Evolutionary conservation across 2,329 filamentous ascomycete genomes (phyloP).

Genomic region (Aspergillus fumigatus): DNA sequence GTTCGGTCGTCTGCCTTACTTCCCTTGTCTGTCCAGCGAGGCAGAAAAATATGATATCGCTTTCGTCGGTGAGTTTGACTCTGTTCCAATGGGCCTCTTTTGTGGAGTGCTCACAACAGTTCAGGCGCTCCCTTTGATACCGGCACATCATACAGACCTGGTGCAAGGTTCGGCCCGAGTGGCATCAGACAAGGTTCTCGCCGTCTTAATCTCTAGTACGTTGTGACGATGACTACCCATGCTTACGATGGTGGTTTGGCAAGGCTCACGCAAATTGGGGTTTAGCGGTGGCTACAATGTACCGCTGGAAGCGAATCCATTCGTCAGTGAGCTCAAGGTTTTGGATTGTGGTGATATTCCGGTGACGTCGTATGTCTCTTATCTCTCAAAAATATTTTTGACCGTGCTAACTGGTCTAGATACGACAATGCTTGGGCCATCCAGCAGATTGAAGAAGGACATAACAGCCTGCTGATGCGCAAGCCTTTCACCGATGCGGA

Average conservation of each 20-base stretch:
- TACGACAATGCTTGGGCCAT: constrained; percentile 81
- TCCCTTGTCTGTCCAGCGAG: constrained; percentile 66
- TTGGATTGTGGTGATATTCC: constrained; percentile 82
- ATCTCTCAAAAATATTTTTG: not conserved
- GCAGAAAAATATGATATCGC: constrained; percentile 77
- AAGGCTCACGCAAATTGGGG: constrained; percentile 45
- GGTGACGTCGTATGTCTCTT: constrained; percentile 65
- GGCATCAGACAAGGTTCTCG: constrained; percentile 83
- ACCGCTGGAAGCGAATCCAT: constrained; percentile 72
- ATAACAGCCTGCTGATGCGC: constrained; percentile 69
- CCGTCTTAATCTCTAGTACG: constrained; percentile 80
- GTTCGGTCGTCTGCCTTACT: constrained; percentile 74
- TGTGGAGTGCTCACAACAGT: not conserved
- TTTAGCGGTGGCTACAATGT: constrained; percentile 83
- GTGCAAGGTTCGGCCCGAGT: constrained; percentile 77
- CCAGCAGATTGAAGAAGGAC: constrained; percentile 79
- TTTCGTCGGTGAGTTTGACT: constrained; percentile 60
- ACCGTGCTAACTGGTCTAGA: constrained; percentile 36
- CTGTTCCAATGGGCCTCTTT: not conserved
- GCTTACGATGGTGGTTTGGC: constrained; percentile 15
- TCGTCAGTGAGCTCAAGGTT: constrained; percentile 74
- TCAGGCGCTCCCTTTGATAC: constrained; percentile 78
- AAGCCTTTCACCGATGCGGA: constrained; percentile 64
- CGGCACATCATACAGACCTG: constrained; percentile 77
- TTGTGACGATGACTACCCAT: constrained; percentile 20